These are phyloP conservation scores for Aspergillus asperescens DNA, from an alignment of 495 filamentous ascomycete genomes.

Conservation along the genomic window DNA sequence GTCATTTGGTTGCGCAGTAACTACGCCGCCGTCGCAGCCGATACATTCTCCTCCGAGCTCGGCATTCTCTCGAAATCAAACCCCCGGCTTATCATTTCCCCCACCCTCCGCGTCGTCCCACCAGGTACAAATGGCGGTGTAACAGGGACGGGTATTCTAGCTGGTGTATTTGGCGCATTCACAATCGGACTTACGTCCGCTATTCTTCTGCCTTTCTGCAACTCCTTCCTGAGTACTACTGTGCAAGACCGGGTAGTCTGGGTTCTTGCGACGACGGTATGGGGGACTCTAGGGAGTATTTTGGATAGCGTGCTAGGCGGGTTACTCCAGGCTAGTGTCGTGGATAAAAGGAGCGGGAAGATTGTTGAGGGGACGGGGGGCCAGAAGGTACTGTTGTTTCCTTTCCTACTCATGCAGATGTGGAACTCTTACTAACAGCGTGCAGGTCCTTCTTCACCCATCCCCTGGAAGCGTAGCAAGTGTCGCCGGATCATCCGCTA, in stretches of 20 bases:
- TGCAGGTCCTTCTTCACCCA: slow-evolving; percentile 39
- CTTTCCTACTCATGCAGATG: slow-evolving; percentile 16
- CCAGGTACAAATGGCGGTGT: slow-evolving; percentile 92
- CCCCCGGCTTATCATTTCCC: slow-evolving; percentile 84
- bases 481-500: background rate
- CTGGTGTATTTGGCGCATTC: slow-evolving; percentile 70
- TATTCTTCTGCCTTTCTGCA: slow-evolving; percentile 66
- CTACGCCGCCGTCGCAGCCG: slow-evolving; percentile 86
- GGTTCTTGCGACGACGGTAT: slow-evolving; percentile 56
- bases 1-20: slow-evolving; percentile 40
- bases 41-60: slow-evolving; percentile 93
- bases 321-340: slow-evolving; percentile 77
- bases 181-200: slow-evolving; percentile 62
- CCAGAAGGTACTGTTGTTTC: slow-evolving; percentile 53
- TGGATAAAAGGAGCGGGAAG: slow-evolving; percentile 76
- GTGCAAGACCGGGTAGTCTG: slow-evolving; percentile 48
- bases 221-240: slow-evolving; percentile 38
- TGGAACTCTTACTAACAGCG: background rate
- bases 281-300: slow-evolving; percentile 72
- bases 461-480: background rate
- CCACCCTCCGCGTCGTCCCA: slow-evolving; percentile 67
- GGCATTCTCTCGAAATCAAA: slow-evolving; percentile 75
- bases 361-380: slow-evolving; percentile 87
- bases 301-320: slow-evolving; percentile 85
- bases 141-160: slow-evolving; percentile 62